A percentile compares a stretch with the other conserved stretches of the same genome.
phyloP scores from a whole-genome alignment of 257 asterid species.

The Solanum sparsipilum region DNA sequence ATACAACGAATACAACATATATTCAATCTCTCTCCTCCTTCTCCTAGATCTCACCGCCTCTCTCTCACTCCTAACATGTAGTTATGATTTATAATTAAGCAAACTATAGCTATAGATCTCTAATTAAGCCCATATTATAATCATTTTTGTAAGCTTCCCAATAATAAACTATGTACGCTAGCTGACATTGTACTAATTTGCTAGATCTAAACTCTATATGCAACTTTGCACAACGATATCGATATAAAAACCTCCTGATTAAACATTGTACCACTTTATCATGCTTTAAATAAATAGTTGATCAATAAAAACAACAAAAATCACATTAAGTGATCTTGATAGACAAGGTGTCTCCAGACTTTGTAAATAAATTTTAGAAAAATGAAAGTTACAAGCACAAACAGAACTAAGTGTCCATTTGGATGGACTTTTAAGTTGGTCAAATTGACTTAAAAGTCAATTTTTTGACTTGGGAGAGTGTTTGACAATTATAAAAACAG shows the following conservation, averaged over 20 bases:
- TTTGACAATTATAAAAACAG: too few relatives aligned
- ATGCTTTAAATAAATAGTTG: background rate
- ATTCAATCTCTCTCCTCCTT: too few relatives aligned
- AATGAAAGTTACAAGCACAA: background rate
- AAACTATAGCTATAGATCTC: too few relatives aligned
- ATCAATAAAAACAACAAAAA: background rate
- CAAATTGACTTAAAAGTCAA: too few relatives aligned
- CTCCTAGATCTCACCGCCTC: too few relatives aligned
- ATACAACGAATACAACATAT: too few relatives aligned
- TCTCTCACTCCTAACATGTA: too few relatives aligned
- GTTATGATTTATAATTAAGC: too few relatives aligned
- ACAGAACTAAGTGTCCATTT: background rate
- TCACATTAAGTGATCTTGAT: background rate
- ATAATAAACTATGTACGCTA: background rate
- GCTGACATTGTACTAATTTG: background rate
- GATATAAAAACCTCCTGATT: background rate
- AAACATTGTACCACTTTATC: background rate
- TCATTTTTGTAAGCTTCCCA: too few relatives aligned
- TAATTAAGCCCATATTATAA: too few relatives aligned
- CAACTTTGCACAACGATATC: background rate
- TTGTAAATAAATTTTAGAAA: background rate
- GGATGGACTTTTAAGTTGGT: too few relatives aligned
- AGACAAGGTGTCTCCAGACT: background rate
- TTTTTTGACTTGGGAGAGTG: too few relatives aligned
- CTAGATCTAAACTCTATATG: background rate